Evolutionary conservation across 495 filamentous ascomycete genomes (phyloP), one percentile per base, ranked within the genome.

Genomic region (Talaromyces nanjingensis): DNA sequence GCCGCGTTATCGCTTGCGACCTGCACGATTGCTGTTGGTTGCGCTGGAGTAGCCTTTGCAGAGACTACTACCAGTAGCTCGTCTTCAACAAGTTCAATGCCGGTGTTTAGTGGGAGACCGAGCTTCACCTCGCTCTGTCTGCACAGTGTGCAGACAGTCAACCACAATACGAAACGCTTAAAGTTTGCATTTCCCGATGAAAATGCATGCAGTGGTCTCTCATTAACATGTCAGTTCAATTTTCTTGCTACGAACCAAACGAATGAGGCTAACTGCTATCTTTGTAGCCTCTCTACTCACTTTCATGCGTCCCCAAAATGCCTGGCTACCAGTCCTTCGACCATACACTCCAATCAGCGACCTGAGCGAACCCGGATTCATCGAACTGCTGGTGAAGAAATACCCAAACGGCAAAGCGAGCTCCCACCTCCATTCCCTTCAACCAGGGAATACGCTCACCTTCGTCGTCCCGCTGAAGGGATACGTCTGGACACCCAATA

Each of bases 131-230:
- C 25, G 25, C 25, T 25, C 25, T 3, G 25, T 25, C 25, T 25
- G 25, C 25, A 72, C 47, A 85, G 83, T 68, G 76, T 79, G 57
- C 79, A 87, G 66, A 65, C 71, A 3, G 77, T 89, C 62, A 89
- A 85, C 69, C 84, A 87, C 72, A 86, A 89, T 65, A 87, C 85
- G 5, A 89, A 87, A 68, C 79, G 78, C 27, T 71, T 89, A 56
- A 76, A 82, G 3, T 89, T 89, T 49, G 83, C 83, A 65, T 77
- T 88, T 7, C 85, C 86, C 0, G 76, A 83, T 20, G 53, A 72
- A 27, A 67, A 76, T 27, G 70, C 73, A 4, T 66, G 72, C 34
- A 83, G 81, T 67, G 86, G 86, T 2, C 67, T 88, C 3, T 33
- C 69, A 4, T 73, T 87, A 45, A 84, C 82, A 6, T 86, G 82